Conservation (phyloP, 2,329 filamentous ascomycete genomes). For the Trichoderma harzianum region DNA sequence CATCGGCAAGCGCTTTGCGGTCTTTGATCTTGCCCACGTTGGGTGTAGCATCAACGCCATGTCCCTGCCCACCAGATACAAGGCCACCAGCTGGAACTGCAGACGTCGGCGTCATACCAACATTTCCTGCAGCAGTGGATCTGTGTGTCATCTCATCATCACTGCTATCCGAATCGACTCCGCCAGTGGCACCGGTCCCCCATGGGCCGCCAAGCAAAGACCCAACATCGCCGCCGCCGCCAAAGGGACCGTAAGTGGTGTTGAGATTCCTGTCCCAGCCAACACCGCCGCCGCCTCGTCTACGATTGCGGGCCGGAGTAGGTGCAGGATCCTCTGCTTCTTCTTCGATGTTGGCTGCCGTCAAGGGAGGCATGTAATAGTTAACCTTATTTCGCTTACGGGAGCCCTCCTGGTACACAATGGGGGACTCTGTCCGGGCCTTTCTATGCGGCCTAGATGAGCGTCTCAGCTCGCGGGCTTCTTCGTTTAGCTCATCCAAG, state of each 20-base stretch:
- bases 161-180: constrained; percentile 91
- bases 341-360: constrained; percentile 61
- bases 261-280: constrained; percentile 79
- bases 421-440: constrained; percentile 48
- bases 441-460: constrained; percentile 52
- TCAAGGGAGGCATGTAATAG: constrained; percentile 78
- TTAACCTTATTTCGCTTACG: constrained; percentile 63
- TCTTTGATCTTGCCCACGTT: constrained; percentile 94
- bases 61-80: constrained; percentile 39
- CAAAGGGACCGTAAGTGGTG: constrained; percentile 89
- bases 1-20: constrained; percentile 85
- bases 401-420: constrained; percentile 56
- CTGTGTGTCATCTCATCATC: constrained; percentile 81
- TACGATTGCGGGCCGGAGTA: constrained; percentile 65
- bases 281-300: constrained; percentile 56
- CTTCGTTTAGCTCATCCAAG: constrained; percentile 62
- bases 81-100: constrained; percentile 46
- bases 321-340: constrained; percentile 65
- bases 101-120: constrained; percentile 59
- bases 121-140: constrained; percentile 53
- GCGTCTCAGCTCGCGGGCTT: constrained; percentile 59
- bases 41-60: constrained; percentile 54
- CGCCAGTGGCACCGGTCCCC: constrained; percentile 70
- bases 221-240: constrained; percentile 71
- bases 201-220: constrained; percentile 72